A percentile compares a stretch with the other conserved stretches of the same genome.
phyloP scores from a whole-genome alignment of 1,139 yeast genomes.

The Kluyveromyces sp. region DNA sequence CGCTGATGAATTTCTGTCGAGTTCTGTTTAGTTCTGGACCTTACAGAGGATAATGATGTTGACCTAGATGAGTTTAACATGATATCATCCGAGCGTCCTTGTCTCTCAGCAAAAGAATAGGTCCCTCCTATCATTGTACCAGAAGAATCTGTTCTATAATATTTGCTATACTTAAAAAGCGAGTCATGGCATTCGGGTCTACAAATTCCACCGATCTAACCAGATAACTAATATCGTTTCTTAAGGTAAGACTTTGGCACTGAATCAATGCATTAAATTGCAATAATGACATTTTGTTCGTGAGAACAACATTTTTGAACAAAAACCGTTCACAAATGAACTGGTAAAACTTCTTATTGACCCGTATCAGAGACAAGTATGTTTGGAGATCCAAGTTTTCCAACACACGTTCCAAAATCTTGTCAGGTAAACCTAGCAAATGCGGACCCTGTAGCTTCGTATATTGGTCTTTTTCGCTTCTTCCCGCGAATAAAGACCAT shows the following conservation, averaged over 20 bases:
- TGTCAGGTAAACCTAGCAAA: constrained; percentile 11
- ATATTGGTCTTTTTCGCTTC: not conserved
- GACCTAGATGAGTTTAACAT: constrained; percentile 1
- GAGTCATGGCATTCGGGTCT: constrained; percentile 30
- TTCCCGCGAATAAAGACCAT: not conserved
- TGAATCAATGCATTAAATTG: constrained; percentile 27
- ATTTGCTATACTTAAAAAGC: constrained; percentile 26
- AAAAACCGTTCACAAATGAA: constrained; percentile 21
- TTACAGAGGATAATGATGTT: not conserved
- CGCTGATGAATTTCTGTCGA: constrained; percentile 3
- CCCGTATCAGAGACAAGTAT: constrained; percentile 18
- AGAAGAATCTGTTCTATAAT: constrained; percentile 11
- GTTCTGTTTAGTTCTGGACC: constrained; percentile 2
- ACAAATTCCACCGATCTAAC: constrained; percentile 24
- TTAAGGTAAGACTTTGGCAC: constrained; percentile 19
- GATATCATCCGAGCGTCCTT: not conserved
- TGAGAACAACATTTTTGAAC: constrained; percentile 19
- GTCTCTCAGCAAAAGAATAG: constrained; percentile 11
- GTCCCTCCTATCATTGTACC: constrained; percentile 23
- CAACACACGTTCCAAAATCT: constrained; percentile 17
- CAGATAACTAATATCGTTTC: constrained; percentile 21
- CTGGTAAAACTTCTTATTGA: constrained; percentile 19
- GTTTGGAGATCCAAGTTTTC: constrained; percentile 17
- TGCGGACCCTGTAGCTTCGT: not conserved
- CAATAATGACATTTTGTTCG: constrained; percentile 15